Evolutionary conservation across 768 basidiomycete species (phyloP), one percentile per base, ranked within the genome.

Genomic region (Termitomyces sp.): DNA sequence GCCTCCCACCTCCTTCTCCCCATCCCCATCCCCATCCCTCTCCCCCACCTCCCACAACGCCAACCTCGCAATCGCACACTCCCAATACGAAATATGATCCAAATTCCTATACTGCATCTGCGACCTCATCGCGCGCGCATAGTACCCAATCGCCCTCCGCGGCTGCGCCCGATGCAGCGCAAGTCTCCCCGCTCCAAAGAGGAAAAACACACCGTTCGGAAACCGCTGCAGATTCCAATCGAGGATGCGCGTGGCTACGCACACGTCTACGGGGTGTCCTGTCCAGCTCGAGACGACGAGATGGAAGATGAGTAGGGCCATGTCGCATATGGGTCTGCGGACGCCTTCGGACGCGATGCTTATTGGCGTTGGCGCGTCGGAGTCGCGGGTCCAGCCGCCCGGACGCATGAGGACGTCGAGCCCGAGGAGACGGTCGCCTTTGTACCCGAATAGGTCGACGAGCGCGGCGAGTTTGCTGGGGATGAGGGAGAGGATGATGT

Each of bases 151-250:
- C 0, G 95, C 94, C 36, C 72, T 70, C 12, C 72, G 74, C 0
- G 95, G 93, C 63, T 89, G 86, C 10, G 86, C 85, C 52, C 88
- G 81, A 45, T 79, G 78, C 13, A 95, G 79, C 12, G 83, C 79
- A 22, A 96, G 80, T 3, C 97, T 82, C 4, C 95, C 94, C 10
- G 91, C 88, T 44, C 90, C 94, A 67, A 96, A 96, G 25, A 98
- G 83, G 80, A 94, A 96, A 71, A 96, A 20, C 54, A 53, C 66
- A 84, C 88, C 88, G 36, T 84, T 83, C 0, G 89, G 93, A 66
- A 83, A 94, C 44, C 89, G 81, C 64, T 86, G 79, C 50, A 95
- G 69, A 67, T 97, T 94, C 82, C 88, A 98, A 49, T 86, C 76
- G 18, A 98, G 70, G 32, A 98, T 83, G 56, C 83, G 84, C 51